Conservation (phyloP, 257 asterid species). For the Fraxinus quadrangulata region DNA sequence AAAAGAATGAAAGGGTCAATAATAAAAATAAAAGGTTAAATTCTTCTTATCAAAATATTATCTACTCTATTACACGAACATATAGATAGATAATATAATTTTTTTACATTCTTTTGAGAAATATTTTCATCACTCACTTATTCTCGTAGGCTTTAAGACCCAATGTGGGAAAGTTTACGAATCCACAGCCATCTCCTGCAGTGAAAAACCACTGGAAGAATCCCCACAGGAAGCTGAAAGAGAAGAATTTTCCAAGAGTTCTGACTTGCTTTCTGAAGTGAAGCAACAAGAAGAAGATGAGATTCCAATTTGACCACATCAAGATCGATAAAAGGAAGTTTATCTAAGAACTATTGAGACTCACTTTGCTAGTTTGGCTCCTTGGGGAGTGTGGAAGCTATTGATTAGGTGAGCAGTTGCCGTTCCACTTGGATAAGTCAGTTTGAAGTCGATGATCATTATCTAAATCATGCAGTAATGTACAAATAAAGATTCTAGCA, state of each 20-base stretch:
- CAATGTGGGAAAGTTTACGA: slow-evolving; percentile 72
- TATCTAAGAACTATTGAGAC: slow-evolving; percentile 11
- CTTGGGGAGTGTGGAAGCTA: slow-evolving; percentile 92
- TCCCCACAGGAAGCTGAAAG: slow-evolving; percentile 95
- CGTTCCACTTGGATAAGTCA: slow-evolving; percentile 95
- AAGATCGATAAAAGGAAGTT: slow-evolving; percentile 1
- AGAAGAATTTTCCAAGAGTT: slow-evolving; percentile 80
- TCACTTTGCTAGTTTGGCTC: slow-evolving; percentile 96
- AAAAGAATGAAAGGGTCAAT: background rate
- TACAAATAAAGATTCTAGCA: background rate
- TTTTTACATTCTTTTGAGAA: background rate
- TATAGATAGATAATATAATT: background rate
- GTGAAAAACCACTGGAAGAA: slow-evolving; percentile 99
- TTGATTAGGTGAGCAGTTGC: slow-evolving; percentile 96
- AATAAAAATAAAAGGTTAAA: background rate
- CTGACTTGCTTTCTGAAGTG: slow-evolving; percentile 78
- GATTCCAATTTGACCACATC: background rate
- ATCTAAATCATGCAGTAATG: slow-evolving; percentile 38
- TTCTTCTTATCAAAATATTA: background rate
- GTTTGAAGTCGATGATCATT: slow-evolving; percentile 87
- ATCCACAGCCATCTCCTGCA: slow-evolving; percentile 82
- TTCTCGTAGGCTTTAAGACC: slow-evolving; percentile 83
- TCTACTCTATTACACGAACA: background rate
- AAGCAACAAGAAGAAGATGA: slow-evolving; percentile 22
- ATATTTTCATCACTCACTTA: slow-evolving; percentile 38